Evolutionary conservation across 495 filamentous ascomycete genomes (phyloP).

Genomic region (Penicillium paxilli): DNA sequence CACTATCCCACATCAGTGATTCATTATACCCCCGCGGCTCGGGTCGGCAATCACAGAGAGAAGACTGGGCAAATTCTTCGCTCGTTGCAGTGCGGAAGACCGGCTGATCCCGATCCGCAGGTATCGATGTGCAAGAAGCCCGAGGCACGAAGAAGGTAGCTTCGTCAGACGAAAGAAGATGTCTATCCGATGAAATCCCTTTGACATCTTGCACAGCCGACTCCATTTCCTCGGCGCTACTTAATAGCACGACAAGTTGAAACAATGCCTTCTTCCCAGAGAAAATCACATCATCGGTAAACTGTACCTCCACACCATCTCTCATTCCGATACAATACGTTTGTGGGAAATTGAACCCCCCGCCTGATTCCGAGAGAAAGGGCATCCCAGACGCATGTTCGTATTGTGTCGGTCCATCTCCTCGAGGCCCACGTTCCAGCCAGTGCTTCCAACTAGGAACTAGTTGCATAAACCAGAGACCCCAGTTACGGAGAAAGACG

Average conservation of each 20-base stretch:
- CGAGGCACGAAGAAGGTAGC: constrained; percentile 9
- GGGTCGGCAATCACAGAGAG: constrained; percentile 22
- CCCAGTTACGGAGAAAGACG: constrained; percentile 34
- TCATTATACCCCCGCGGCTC: constrained; percentile 21
- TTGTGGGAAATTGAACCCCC: constrained; percentile 11
- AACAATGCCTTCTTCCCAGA: not conserved
- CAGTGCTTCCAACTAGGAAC: constrained; percentile 27
- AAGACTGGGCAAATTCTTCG: constrained; percentile 23
- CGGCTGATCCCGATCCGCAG: not conserved
- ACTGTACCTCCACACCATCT: not conserved
- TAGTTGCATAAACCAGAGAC: constrained; percentile 32
- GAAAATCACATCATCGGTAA: constrained; percentile 18
- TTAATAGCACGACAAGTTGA: constrained; percentile 5
- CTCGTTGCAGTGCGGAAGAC: constrained; percentile 19
- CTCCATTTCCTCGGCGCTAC: not conserved
- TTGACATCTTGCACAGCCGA: constrained; percentile 1
- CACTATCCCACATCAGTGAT: constrained; percentile 11
- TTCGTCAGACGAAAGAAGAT: not conserved
- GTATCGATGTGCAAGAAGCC: constrained; percentile 6
- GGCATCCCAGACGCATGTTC: constrained; percentile 25
- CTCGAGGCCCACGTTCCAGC: constrained; percentile 27
- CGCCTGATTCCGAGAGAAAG: constrained; percentile 19
- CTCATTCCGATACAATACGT: constrained; percentile 6
- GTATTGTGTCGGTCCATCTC: constrained; percentile 28
- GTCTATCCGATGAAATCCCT: not conserved